These are phyloP conservation scores for Kurtzmaniella fragi DNA, from an alignment of 805 yeast genomes.

Conservation along the genomic window DNA sequence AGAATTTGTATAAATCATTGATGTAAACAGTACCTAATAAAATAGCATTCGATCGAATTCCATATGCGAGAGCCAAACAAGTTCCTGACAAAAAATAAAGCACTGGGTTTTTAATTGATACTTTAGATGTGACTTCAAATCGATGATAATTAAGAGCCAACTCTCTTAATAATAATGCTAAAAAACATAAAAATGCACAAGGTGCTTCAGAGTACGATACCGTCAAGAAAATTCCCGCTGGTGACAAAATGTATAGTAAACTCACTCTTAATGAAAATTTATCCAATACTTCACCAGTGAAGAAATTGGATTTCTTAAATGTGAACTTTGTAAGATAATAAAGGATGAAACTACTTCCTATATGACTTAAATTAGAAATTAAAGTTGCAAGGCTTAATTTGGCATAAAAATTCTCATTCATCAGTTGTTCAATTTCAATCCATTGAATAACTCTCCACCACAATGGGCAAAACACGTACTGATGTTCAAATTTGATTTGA, in stretches of 20 bases:
- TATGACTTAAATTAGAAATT: conserved; percentile 51
- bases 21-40: conserved; percentile 65
- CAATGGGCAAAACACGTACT: conserved; percentile 77
- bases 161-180: conserved; percentile 52
- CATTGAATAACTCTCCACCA: conserved; percentile 57
- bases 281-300: conserved; percentile 14
- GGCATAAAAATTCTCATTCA: conserved; percentile 29
- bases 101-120: conserved; percentile 15
- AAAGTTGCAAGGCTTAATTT: conserved; percentile 44
- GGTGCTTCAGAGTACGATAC: conserved; percentile 74
- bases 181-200: conserved; percentile 56
- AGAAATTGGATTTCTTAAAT: conserved; percentile 17
- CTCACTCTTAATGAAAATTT: conserved; percentile 28
- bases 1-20: conserved; percentile 43
- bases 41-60: conserved; percentile 72
- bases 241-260: conserved; percentile 53
- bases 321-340: conserved; percentile 42
- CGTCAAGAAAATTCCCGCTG: conserved; percentile 76
- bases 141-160: conserved; percentile 17
- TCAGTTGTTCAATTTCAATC: conserved; percentile 9
- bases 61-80: conserved; percentile 50
- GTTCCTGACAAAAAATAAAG: conserved; percentile 46
- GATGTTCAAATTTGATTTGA: conserved; percentile 70
- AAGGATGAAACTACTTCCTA: conserved; percentile 42
- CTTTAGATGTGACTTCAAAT: conserved; percentile 10